A percentile compares a stretch with the other conserved stretches of the same genome.
These are phyloP conservation scores for Trematosphaeria pertusa DNA, from an alignment of 2,329 filamentous ascomycete genomes.

Conservation along the genomic window DNA sequence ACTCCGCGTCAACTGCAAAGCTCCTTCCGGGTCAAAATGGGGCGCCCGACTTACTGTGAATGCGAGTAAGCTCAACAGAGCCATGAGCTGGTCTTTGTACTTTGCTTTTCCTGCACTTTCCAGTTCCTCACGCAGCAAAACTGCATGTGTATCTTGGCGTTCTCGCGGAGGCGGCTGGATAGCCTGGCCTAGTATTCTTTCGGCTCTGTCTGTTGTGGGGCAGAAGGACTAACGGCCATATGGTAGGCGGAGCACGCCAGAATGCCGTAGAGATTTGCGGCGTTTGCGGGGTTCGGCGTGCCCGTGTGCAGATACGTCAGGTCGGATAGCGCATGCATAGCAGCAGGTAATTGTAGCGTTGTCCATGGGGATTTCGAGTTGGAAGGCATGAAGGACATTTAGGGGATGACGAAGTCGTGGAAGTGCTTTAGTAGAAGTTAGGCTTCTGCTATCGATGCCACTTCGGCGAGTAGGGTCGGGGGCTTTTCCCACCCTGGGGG, in stretches of 20 bases:
- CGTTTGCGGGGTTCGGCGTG: slow-evolving; percentile 11
- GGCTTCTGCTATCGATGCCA: slow-evolving; percentile 8
- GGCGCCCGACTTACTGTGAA: slow-evolving; percentile 21
- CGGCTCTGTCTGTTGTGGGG: neutral
- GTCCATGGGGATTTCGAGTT: slow-evolving; percentile 14
- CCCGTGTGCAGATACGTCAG: slow-evolving; percentile 10
- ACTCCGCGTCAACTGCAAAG: neutral
- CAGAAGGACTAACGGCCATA: slow-evolving; percentile 2
- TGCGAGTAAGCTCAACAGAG: slow-evolving; percentile 21
- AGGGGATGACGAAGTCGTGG: slow-evolving; percentile 10
- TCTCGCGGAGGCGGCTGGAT: slow-evolving; percentile 1
- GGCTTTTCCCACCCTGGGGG: neutral
- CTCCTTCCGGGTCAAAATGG: neutral
- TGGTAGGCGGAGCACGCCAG: slow-evolving; percentile 12
- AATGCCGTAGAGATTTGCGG: slow-evolving; percentile 10
- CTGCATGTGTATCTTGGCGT: slow-evolving; percentile 22
- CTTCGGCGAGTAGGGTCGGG: slow-evolving; percentile 4
- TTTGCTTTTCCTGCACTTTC: slow-evolving; percentile 19
- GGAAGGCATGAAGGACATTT: slow-evolving; percentile 12
- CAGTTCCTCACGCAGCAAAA: slow-evolving; percentile 19
- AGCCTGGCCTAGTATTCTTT: slow-evolving; percentile 6
- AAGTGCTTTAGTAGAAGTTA: slow-evolving; percentile 20
- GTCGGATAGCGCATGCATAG: slow-evolving; percentile 11
- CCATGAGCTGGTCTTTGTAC: slow-evolving; percentile 27
- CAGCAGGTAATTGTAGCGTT: slow-evolving; percentile 10